Conservation (phyloP, 1,284 basidiomycete species). For the Ustilago vetiveriae region DNA sequence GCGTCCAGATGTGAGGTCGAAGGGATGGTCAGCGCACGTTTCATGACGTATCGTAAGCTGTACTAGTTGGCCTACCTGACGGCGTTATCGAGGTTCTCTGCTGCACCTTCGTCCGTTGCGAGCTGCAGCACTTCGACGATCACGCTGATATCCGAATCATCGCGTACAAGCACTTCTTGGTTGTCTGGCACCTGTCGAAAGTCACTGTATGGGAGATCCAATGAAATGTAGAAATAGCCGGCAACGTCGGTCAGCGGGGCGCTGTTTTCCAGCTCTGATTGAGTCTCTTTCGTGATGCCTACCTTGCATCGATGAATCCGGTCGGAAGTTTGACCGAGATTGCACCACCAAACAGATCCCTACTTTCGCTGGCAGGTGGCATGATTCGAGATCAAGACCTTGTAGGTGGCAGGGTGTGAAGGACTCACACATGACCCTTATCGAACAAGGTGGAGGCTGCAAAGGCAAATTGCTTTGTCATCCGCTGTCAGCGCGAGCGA, state of each 20-base stretch:
- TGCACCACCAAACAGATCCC: conserved; percentile 75
- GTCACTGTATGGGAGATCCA: conserved; percentile 71
- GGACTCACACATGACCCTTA: too few relatives aligned
- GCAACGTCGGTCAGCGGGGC: not conserved
- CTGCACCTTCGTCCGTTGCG: conserved; percentile 73
- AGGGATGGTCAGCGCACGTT: not conserved
- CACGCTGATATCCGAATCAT: conserved; percentile 77
- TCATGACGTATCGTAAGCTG: not conserved
- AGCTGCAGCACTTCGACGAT: conserved; percentile 86
- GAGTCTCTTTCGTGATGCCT: too few relatives aligned
- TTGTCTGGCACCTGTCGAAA: conserved; percentile 94
- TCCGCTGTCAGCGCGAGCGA: conserved; percentile 18
- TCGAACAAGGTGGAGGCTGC: not conserved
- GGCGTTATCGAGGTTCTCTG: conserved; percentile 69
- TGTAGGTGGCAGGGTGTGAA: too few relatives aligned
- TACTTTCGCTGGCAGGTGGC: conserved; percentile 7
- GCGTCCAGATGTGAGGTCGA: not conserved
- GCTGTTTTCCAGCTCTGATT: too few relatives aligned
- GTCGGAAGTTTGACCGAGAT: conserved; percentile 75
- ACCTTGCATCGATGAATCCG: conserved; percentile 85
- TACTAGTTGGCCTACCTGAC: conserved; percentile 53
- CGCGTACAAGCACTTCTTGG: conserved; percentile 90
- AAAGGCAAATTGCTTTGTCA: conserved; percentile 13
- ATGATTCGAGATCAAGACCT: too few relatives aligned
- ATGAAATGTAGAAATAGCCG: not conserved